Evolutionary conservation across 805 yeast species (phyloP).

Genomic region (Spathaspora hagerdaliae): DNA sequence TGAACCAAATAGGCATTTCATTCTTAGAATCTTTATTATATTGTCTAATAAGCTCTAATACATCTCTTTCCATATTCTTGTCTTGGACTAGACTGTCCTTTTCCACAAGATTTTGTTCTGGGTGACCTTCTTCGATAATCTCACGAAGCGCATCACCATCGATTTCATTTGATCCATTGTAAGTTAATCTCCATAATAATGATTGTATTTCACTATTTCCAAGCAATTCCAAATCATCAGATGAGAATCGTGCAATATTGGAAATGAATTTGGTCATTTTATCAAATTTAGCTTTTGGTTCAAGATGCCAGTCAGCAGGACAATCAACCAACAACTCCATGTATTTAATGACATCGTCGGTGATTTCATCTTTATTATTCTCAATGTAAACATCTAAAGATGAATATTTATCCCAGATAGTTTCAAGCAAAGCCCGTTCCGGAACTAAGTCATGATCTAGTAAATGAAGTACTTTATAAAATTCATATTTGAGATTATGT

Average conservation of each 20-base stretch:
- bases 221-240: slow-evolving; percentile 19
- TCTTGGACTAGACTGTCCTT: slow-evolving; percentile 13
- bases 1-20: slow-evolving; percentile 15
- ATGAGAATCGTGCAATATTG: slow-evolving; percentile 22
- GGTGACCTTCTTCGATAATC: not conserved
- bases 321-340: slow-evolving; percentile 34
- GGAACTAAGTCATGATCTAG: slow-evolving; percentile 19
- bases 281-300: slow-evolving; percentile 19
- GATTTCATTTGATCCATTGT: slow-evolving; percentile 8
- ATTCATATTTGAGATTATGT: slow-evolving; percentile 15
- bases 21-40: slow-evolving; percentile 11
- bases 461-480: slow-evolving; percentile 25
- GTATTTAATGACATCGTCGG: slow-evolving; percentile 25
- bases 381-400: slow-evolving; percentile 11
- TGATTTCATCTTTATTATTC: slow-evolving; percentile 12
- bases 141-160: slow-evolving; percentile 2
- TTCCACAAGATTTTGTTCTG: not conserved
- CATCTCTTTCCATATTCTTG: slow-evolving; percentile 25
- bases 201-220: slow-evolving; percentile 26
- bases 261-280: slow-evolving; percentile 24
- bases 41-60: slow-evolving; percentile 21
- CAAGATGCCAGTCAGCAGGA: slow-evolving; percentile 11
- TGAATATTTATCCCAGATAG: slow-evolving; percentile 25
- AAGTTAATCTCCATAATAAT: slow-evolving; percentile 31
- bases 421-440: slow-evolving; percentile 20